Evolutionary conservation across 257 asterid species (phyloP), one percentile per base, ranked within the genome.

Genomic region (Euphrasia confusa): DNA sequence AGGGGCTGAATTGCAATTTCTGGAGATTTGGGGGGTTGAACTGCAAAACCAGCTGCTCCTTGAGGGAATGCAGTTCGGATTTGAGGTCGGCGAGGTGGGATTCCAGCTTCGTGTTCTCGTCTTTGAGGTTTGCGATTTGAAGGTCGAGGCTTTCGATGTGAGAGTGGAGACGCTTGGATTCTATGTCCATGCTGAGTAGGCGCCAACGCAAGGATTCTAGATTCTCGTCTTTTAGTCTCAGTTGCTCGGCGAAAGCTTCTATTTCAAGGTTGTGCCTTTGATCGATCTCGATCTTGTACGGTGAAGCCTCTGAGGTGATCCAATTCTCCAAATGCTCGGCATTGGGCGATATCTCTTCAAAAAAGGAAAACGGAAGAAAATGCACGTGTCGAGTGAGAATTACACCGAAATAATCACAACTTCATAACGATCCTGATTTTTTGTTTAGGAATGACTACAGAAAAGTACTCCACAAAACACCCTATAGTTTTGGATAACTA

Each of bases 181-280:
- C 97, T 4, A 86, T 64, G 49, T 92, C 97, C 95, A 69, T 80
- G 79, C 88, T 89, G 69, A 89, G 30, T 61, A 88, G 60, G 52
- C 87, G 95, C 96, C 98, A 83, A 2, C 84, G 86, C 0, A 74
- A 71, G 39, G 95, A 84, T 79, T 86, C 97, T 54, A 89, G 39
- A 56, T 78, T 84, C 72, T 88, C 95, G 58, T 92, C 95, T 74
- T 83, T 88, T 63, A 77, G 62, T 59, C 95, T 81, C 57, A 92
- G 68, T 52, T 92, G 97, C 79, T 92, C 98, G 4, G 84, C 81
- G 68, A 92, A 92, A 66, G 97, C 95, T 28, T 92, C 93, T 39
- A 86, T 61, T 68, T 86, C 97, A 5, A 80, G 79, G 48, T 68
- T 75, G 66, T 83, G 89, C 74, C 84, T 79, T 65, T 77, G 85